Percentiles rank a stretch among this genome's conserved stretches.
phyloP scores from a whole-genome alignment of 1,139 yeast genomes.

The Debaryomyces nepalensis region DNA sequence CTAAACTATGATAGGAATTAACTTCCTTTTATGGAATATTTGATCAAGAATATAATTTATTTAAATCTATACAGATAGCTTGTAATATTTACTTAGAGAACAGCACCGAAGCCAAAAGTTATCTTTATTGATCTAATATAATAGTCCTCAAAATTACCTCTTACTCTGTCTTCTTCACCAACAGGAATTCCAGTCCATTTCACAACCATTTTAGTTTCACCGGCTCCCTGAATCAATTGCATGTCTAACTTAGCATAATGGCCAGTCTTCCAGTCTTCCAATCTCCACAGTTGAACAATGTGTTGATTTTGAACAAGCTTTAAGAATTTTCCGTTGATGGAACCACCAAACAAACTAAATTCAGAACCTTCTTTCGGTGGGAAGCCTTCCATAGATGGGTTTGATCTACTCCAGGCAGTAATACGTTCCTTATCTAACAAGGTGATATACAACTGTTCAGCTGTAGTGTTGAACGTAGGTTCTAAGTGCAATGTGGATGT shows the following conservation, averaged over 20 bases:
- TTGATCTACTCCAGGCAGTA: conserved; percentile 87
- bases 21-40: no score
- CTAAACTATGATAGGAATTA: neutral
- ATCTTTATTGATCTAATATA: conserved; percentile 86
- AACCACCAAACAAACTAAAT: conserved; percentile 86
- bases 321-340: conserved; percentile 70
- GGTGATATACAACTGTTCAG: conserved; percentile 80
- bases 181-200: conserved; percentile 89
- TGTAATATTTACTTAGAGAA: conserved; percentile 54
- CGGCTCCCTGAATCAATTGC: conserved; percentile 71
- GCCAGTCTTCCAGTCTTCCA: conserved; percentile 84
- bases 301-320: conserved; percentile 60
- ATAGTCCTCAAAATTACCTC: conserved; percentile 83
- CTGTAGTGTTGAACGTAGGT: conserved; percentile 83
- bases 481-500: conserved; percentile 80
- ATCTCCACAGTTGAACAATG: conserved; percentile 82
- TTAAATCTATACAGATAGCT: no score
- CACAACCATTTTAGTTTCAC: conserved; percentile 82
- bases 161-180: conserved; percentile 94
- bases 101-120: conserved; percentile 94
- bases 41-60: no score
- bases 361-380: conserved; percentile 64
- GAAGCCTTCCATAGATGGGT: conserved; percentile 57
- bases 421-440: conserved; percentile 77
- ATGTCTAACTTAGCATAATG: conserved; percentile 75